phyloP scores from a whole-genome alignment of 1,139 yeast species.

The Hyphopichia fennica region DNA sequence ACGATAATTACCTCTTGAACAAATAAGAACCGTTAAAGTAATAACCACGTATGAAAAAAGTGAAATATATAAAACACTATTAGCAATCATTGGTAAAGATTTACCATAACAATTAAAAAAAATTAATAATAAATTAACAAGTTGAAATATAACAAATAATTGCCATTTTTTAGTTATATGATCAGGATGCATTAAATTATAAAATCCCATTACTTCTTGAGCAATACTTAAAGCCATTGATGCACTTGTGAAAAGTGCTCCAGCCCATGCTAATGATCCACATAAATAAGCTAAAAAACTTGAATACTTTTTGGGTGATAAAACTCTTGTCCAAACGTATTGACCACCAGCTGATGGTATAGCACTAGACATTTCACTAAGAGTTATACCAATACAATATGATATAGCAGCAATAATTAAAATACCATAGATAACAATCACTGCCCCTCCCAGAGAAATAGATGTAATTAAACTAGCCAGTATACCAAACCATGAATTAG shows the following conservation, averaged over 20 bases:
- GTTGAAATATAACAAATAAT: slow-evolving; percentile 50
- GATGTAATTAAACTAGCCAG: slow-evolving; percentile 65
- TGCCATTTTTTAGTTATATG: slow-evolving; percentile 50
- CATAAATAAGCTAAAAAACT: slow-evolving; percentile 52
- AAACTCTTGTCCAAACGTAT: slow-evolving; percentile 57
- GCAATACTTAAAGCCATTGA: slow-evolving; percentile 55
- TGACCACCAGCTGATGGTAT: slow-evolving; percentile 63
- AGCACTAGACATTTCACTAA: slow-evolving; percentile 52
- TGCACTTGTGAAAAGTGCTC: slow-evolving; percentile 56
- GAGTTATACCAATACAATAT: slow-evolving; percentile 38
- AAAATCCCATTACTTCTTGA: slow-evolving; percentile 49
- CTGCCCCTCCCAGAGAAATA: slow-evolving; percentile 66
- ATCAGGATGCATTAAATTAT: slow-evolving; percentile 45
- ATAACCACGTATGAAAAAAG: slow-evolving; percentile 36
- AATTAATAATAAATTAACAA: slow-evolving; percentile 32
- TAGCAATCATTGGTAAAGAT: slow-evolving; percentile 36
- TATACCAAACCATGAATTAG: slow-evolving; percentile 69
- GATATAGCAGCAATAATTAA: slow-evolving; percentile 55
- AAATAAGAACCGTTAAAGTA: slow-evolving; percentile 37
- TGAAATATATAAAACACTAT: slow-evolving; percentile 35
- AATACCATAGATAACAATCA: slow-evolving; percentile 67
- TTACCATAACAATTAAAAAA: slow-evolving; percentile 40
- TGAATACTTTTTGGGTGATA: slow-evolving; percentile 51
- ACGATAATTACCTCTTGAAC: slow-evolving; percentile 36
- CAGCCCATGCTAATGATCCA: slow-evolving; percentile 60